These are phyloP conservation scores for Talaromyces sp. DNA, from an alignment of 2,329 filamentous ascomycete genomes.

Conservation along the genomic window DNA sequence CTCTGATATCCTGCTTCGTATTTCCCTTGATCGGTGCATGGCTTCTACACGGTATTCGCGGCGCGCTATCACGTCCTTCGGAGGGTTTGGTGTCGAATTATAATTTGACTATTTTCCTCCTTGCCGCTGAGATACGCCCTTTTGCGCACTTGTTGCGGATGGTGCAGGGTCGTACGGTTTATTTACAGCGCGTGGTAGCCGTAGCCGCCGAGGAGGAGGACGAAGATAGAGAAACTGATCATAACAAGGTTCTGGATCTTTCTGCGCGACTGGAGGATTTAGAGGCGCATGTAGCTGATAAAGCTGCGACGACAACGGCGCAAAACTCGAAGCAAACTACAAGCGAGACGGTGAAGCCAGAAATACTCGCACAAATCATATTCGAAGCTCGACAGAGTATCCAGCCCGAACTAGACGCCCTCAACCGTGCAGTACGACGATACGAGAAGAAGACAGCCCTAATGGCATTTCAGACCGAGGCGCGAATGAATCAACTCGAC, in stretches of 20 bases:
- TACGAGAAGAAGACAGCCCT: slow-evolving; percentile 86
- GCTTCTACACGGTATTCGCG: slow-evolving; percentile 75
- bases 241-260: slow-evolving; percentile 52
- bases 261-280: slow-evolving; percentile 65
- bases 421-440: slow-evolving; percentile 81
- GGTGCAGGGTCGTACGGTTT: slow-evolving; percentile 71
- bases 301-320: slow-evolving; percentile 14
- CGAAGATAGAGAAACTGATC: slow-evolving; percentile 24
- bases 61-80: slow-evolving; percentile 75
- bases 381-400: slow-evolving; percentile 62
- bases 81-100: slow-evolving; percentile 88
- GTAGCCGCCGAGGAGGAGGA: slow-evolving; percentile 21
- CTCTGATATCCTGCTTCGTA: slow-evolving; percentile 73
- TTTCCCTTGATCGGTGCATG: slow-evolving; percentile 77
- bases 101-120: slow-evolving; percentile 84
- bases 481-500: slow-evolving; percentile 69
- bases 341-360: slow-evolving; percentile 28
- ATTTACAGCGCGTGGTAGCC: slow-evolving; percentile 70
- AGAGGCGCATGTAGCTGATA: slow-evolving; percentile 55
- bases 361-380: slow-evolving; percentile 37
- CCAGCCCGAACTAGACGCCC: slow-evolving; percentile 78
- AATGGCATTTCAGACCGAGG: slow-evolving; percentile 71
- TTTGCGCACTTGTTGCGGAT: slow-evolving; percentile 77
- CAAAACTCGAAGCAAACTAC: neutral
- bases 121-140: slow-evolving; percentile 81